phyloP scores from a whole-genome alignment of 1,139 yeast species.

The Yamadazyma mexicana region DNA sequence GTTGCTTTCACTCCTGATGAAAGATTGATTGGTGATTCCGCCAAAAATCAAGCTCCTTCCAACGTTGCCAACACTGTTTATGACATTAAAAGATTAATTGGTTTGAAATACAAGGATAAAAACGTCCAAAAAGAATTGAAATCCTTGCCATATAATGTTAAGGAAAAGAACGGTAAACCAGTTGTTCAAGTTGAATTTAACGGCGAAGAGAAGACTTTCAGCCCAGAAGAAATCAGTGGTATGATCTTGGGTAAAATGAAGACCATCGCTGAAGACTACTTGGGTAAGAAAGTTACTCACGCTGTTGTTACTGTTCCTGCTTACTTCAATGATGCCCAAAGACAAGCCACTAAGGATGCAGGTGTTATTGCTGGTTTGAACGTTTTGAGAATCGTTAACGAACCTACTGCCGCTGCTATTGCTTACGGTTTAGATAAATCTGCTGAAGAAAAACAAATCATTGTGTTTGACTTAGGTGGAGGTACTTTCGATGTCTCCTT shows the following conservation, averaged over 20 bases:
- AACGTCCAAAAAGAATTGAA: slow-evolving; percentile 80
- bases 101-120: slow-evolving; percentile 73
- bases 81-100: slow-evolving; percentile 85
- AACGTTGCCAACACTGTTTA: slow-evolving; percentile 79
- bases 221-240: slow-evolving; percentile 90
- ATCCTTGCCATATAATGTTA: slow-evolving; percentile 73
- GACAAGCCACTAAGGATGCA: slow-evolving; percentile 98
- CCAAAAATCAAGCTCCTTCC: slow-evolving; percentile 88
- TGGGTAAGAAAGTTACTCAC: slow-evolving; percentile 86
- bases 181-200: slow-evolving; percentile 70
- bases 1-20: slow-evolving; percentile 85
- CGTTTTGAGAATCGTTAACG: slow-evolving; percentile 92
- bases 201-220: slow-evolving; percentile 68
- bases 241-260: slow-evolving; percentile 93
- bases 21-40: slow-evolving; percentile 92
- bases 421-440: slow-evolving; percentile 95
- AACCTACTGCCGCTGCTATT: slow-evolving; percentile 98
- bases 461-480: slow-evolving; percentile 56
- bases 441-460: slow-evolving; percentile 48
- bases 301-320: slow-evolving; percentile 98
- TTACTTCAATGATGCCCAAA: slow-evolving; percentile 96
- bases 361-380: slow-evolving; percentile 96
- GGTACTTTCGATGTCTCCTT: slow-evolving; percentile 56
- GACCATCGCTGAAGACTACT: slow-evolving; percentile 87
- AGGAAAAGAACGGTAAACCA: slow-evolving; percentile 75